A percentile compares a stretch with the other conserved stretches of the same genome.
These are phyloP conservation scores for Eimeria falciformis DNA, from an alignment of 169 alveolate genomes.

Conservation along the genomic window DNA sequence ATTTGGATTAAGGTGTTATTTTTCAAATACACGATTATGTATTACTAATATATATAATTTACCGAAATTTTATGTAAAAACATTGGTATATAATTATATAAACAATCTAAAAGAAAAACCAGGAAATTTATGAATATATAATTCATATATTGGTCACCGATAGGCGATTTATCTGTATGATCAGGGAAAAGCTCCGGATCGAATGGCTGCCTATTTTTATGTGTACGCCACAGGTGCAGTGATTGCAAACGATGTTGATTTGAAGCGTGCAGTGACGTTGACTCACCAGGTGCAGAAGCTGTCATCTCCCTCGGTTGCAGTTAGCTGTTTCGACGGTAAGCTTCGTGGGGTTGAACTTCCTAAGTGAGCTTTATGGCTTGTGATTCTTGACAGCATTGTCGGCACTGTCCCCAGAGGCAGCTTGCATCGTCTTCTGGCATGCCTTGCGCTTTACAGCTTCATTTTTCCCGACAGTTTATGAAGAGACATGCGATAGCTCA, in stretches of 20 bases:
- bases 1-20: conserved; percentile 57
- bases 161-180: no score
- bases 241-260: conserved; percentile 95
- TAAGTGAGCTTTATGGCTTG: not conserved
- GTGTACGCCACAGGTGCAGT: conserved; percentile 79
- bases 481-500: not conserved
- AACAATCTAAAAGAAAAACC: conserved; percentile 66
- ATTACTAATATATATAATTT: conserved; percentile 21
- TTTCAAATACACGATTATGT: conserved; percentile 57
- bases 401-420: not conserved
- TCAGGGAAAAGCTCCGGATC: no score
- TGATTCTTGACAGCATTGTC: not conserved
- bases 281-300: conserved; percentile 93
- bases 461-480: conserved; percentile 58
- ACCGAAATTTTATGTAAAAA: conserved; percentile 60
- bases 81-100: conserved; percentile 76
- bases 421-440: not conserved
- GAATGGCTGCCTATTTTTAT: not conserved
- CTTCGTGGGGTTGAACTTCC: not conserved
- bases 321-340: conserved; percentile 90
- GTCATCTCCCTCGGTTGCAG: conserved; percentile 90
- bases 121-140: conserved; percentile 57
- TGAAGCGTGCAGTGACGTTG: conserved; percentile 92
- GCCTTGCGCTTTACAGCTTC: conserved; percentile 22
- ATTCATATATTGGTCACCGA: conserved; percentile 31